These are phyloP conservation scores for Echria macrotheca DNA, from an alignment of 495 filamentous ascomycete species.

Conservation along the genomic window DNA sequence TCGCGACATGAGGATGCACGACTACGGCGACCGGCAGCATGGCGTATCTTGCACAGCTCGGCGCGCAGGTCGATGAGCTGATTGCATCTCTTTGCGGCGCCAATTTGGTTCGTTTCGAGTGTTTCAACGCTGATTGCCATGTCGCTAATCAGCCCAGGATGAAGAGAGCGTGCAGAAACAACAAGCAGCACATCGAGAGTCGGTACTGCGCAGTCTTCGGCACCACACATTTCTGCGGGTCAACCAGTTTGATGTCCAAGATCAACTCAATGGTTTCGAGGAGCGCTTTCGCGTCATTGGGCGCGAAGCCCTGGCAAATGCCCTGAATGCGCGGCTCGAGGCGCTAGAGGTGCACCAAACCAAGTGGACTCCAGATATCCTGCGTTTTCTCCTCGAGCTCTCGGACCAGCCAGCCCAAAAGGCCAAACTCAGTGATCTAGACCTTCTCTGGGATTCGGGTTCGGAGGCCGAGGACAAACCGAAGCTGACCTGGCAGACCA, in stretches of 20 bases:
- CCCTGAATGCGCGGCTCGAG: slow-evolving; percentile 57
- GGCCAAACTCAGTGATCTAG: slow-evolving; percentile 57
- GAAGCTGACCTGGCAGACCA: slow-evolving; percentile 65
- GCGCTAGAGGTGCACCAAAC: slow-evolving; percentile 48
- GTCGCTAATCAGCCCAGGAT: not conserved
- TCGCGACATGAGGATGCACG: slow-evolving; percentile 17
- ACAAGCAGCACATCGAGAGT: slow-evolving; percentile 46
- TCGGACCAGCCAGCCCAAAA: slow-evolving; percentile 74
- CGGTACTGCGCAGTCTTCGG: slow-evolving; percentile 50
- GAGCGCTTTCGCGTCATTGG: slow-evolving; percentile 82
- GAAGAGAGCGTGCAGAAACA: slow-evolving; percentile 37
- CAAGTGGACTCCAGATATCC: slow-evolving; percentile 69
- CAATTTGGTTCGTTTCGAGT: slow-evolving; percentile 17
- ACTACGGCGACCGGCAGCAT: slow-evolving; percentile 24
- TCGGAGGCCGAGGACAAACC: slow-evolving; percentile 35
- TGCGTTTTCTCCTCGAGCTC: slow-evolving; percentile 74
- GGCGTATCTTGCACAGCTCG: slow-evolving; percentile 44
- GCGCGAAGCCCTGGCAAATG: slow-evolving; percentile 75
- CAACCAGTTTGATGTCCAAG: slow-evolving; percentile 82
- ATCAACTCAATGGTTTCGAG: slow-evolving; percentile 69
- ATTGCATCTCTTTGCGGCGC: slow-evolving; percentile 36
- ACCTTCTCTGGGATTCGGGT: slow-evolving; percentile 41
- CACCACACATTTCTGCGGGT: slow-evolving; percentile 62
- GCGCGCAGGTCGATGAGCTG: slow-evolving; percentile 51
- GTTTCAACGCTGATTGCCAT: not conserved